These are phyloP conservation scores for Cocos nucifera DNA, from an alignment of 176 grass and related monocot species.

Conservation along the genomic window DNA sequence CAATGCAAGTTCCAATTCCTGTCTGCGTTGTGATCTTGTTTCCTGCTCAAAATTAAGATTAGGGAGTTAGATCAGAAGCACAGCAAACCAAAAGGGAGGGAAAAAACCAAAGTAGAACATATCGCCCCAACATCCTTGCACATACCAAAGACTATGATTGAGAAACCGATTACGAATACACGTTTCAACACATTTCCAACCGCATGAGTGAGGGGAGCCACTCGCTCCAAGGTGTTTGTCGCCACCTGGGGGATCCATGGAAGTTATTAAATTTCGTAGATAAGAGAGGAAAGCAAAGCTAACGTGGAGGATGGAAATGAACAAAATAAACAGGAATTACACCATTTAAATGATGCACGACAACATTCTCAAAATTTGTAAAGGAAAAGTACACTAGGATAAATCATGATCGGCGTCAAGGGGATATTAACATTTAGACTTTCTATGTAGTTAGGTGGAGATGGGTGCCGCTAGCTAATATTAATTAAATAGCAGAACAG, in stretches of 20 bases:
- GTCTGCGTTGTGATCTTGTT: slow-evolving; percentile 93
- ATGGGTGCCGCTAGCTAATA: too few species aligned
- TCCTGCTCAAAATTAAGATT: slow-evolving; percentile 50
- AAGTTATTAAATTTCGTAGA: too few species aligned
- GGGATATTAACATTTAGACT: too few species aligned
- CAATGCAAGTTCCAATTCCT: slow-evolving; percentile 79
- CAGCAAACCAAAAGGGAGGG: neutral
- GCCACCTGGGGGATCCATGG: slow-evolving; percentile 44
- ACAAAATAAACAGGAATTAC: too few species aligned
- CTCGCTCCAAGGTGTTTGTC: slow-evolving; percentile 94
- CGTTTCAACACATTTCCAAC: slow-evolving; percentile 99
- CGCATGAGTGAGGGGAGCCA: slow-evolving; percentile 92
- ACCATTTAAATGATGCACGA: too few species aligned
- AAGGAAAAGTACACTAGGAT: too few species aligned
- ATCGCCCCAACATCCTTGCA: slow-evolving; percentile 4
- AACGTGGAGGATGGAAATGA: too few species aligned
- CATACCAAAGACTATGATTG: slow-evolving; percentile 79
- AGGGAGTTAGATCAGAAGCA: neutral
- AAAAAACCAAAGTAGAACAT: neutral
- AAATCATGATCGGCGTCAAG: too few species aligned
- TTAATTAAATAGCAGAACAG: too few species aligned
- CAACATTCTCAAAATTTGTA: too few species aligned
- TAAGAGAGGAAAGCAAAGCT: too few species aligned
- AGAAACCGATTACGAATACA: slow-evolving; percentile 98
- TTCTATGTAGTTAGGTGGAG: too few species aligned